phyloP scores from a whole-genome alignment of 768 basidiomycete species.

The Suillus sp. region DNA sequence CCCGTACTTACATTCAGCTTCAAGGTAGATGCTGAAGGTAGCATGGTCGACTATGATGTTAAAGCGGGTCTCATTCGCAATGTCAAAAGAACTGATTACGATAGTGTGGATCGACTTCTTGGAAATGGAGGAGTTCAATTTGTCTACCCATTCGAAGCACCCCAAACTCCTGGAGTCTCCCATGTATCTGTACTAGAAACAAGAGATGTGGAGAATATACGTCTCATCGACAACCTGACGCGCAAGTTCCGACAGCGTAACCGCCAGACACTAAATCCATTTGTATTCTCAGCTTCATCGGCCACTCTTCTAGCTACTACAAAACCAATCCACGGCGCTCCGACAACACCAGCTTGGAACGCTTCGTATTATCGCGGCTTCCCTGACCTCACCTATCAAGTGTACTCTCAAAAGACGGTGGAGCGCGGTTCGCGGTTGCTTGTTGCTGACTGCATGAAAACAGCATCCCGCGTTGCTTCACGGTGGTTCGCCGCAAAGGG shows the following conservation, averaged over 20 bases:
- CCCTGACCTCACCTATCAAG: constrained; percentile 50
- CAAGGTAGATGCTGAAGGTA: constrained; percentile 60
- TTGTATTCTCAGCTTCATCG: constrained; percentile 28
- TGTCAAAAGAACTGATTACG: constrained; percentile 64
- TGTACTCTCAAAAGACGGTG: constrained; percentile 28
- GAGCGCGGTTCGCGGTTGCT: constrained; percentile 51
- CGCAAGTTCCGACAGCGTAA: constrained; percentile 28
- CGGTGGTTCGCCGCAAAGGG: constrained; percentile 61
- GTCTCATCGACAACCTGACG: constrained; percentile 32
- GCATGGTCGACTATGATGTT: constrained; percentile 70
- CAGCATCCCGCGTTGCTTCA: constrained; percentile 77
- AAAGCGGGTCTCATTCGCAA: constrained; percentile 76
- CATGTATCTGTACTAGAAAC: constrained; percentile 15
- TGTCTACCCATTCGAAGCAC: constrained; percentile 26
- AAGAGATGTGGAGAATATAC: constrained; percentile 32
- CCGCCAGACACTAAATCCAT: constrained; percentile 23
- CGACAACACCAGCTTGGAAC: constrained; percentile 27
- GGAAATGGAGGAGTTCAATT: constrained; percentile 26
- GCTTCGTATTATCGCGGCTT: constrained; percentile 48
- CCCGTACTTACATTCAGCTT: constrained; percentile 80
- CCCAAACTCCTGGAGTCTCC: neutral
- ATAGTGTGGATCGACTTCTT: constrained; percentile 58
- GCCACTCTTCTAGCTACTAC: constrained; percentile 31
- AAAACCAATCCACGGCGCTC: constrained; percentile 36
- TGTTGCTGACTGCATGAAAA: constrained; percentile 82